Conservation (phyloP, 2,329 filamentous ascomycete genomes). For the Colletotrichum noveboracense region DNA sequence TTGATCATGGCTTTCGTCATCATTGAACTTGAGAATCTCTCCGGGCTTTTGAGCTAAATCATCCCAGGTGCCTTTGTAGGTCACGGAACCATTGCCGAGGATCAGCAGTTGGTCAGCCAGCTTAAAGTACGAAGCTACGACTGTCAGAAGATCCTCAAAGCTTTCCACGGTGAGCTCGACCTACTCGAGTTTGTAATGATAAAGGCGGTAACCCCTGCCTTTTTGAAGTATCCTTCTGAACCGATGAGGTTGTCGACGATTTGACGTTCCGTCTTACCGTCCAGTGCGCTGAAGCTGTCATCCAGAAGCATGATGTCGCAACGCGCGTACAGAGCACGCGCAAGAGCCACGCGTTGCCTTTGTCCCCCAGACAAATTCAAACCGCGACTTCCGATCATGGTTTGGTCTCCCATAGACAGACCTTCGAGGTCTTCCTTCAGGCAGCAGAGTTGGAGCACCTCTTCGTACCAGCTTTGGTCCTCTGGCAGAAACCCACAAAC, state of each 20-base stretch:
- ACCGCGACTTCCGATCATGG: slow-evolving; percentile 21
- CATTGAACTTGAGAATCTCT: neutral
- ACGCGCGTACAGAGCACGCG: slow-evolving; percentile 1
- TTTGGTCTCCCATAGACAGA: slow-evolving; percentile 23
- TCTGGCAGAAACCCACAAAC: slow-evolving; percentile 20
- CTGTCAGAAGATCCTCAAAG: neutral
- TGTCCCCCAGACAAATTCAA: slow-evolving; percentile 26
- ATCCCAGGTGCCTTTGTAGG: slow-evolving; percentile 1
- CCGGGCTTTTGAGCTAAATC: neutral
- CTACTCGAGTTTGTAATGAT: neutral
- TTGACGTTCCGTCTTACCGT: slow-evolving; percentile 12
- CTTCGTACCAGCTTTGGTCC: slow-evolving; percentile 35
- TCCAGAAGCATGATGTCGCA: neutral
- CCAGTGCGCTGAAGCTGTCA: slow-evolving; percentile 18
- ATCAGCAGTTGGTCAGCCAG: neutral
- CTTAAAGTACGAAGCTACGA: neutral
- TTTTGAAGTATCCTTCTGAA: slow-evolving; percentile 20
- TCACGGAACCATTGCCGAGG: neutral
- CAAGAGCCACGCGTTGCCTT: slow-evolving; percentile 27
- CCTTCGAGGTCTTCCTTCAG: slow-evolving; percentile 18
- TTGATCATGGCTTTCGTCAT: neutral
- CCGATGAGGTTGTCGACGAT: slow-evolving; percentile 23
- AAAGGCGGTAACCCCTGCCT: slow-evolving; percentile 18
- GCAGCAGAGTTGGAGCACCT: slow-evolving; percentile 27
- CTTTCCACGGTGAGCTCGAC: neutral